Conservation (phyloP, 768 basidiomycete genomes). For the Mycena amicta region DNA sequence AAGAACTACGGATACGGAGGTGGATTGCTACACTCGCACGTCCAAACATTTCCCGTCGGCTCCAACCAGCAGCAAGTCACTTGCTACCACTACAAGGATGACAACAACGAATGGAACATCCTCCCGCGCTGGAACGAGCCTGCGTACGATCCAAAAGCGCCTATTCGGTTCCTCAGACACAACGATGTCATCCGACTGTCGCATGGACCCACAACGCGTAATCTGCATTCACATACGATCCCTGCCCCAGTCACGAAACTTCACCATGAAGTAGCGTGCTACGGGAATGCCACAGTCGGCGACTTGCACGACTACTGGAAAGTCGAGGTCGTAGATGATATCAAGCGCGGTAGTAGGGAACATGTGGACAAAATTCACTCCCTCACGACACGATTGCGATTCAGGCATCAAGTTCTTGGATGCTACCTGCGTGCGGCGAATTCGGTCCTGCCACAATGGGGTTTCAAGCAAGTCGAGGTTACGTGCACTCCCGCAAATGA, state of each 20-base stretch:
- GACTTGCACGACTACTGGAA: slow-evolving; percentile 90
- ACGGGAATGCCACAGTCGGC: slow-evolving; percentile 88
- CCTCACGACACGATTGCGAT: slow-evolving; percentile 86
- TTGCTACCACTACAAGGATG: slow-evolving; percentile 99
- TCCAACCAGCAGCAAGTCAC: slow-evolving; percentile 96
- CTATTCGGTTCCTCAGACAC: slow-evolving; percentile 71
- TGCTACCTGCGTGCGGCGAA: slow-evolving; percentile 93
- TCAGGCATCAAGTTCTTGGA: slow-evolving; percentile 74
- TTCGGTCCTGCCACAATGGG: slow-evolving; percentile 92
- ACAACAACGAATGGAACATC: slow-evolving; percentile 91
- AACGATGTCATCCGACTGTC: slow-evolving; percentile 80
- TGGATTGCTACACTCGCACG: slow-evolving; percentile 93
- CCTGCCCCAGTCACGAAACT: slow-evolving; percentile 88
- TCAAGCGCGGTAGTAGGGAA: slow-evolving; percentile 59
- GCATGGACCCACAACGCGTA: slow-evolving; percentile 82
- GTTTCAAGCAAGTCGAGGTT: slow-evolving; percentile 98
- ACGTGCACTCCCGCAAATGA: slow-evolving; percentile 90
- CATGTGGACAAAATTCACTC: slow-evolving; percentile 77
- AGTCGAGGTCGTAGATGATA: slow-evolving; percentile 93
- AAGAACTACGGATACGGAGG: slow-evolving; percentile 99
- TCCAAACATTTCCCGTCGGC: slow-evolving; percentile 92
- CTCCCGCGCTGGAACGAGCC: slow-evolving; percentile 81
- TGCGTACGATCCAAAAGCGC: slow-evolving; percentile 63
- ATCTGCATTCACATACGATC: slow-evolving; percentile 90
- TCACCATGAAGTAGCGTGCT: slow-evolving; percentile 90